phyloP scores from a whole-genome alignment of 1,284 basidiomycete genomes.

The Termitomyces sp. region DNA sequence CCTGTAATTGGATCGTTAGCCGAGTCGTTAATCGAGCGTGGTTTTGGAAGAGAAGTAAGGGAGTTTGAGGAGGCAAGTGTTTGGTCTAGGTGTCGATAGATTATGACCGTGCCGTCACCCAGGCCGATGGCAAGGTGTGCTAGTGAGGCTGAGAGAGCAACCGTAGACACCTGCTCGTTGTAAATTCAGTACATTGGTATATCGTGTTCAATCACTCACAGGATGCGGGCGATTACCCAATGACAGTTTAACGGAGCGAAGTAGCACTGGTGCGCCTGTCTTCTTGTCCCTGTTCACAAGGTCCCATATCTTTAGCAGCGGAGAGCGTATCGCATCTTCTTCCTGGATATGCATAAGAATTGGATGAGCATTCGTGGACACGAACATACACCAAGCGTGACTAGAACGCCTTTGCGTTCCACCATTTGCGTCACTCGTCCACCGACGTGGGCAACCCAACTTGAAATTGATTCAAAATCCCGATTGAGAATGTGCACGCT shows the following conservation, averaged over 20 bases:
- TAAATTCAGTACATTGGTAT: neutral
- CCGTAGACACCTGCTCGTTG: constrained; percentile 62
- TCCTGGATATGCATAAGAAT: constrained; percentile 46
- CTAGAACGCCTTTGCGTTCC: constrained; percentile 71
- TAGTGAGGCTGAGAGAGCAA: constrained; percentile 78
- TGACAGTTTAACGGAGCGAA: constrained; percentile 78
- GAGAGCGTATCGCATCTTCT: constrained; percentile 69
- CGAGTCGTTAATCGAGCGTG: constrained; percentile 74
- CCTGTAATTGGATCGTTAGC: constrained; percentile 86
- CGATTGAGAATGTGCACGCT: constrained; percentile 71
- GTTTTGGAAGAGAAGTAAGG: constrained; percentile 73
- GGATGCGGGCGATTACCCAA: constrained; percentile 77
- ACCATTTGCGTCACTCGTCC: constrained; percentile 83
- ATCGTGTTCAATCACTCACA: constrained; percentile 35
- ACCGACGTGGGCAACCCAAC: constrained; percentile 74
- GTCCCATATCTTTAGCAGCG: constrained; percentile 89
- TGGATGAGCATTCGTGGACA: constrained; percentile 1
- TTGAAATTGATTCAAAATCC: constrained; percentile 67
- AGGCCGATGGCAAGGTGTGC: constrained; percentile 88
- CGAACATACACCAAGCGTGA: constrained; percentile 76
- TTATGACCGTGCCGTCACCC: constrained; percentile 90
- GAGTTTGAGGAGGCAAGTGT: constrained; percentile 68
- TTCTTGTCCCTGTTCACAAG: constrained; percentile 73
- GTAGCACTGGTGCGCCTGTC: constrained; percentile 58
- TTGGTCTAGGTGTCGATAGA: constrained; percentile 89